These are phyloP conservation scores for Avicennia marina DNA, from an alignment of 257 asterid species.

Conservation along the genomic window DNA sequence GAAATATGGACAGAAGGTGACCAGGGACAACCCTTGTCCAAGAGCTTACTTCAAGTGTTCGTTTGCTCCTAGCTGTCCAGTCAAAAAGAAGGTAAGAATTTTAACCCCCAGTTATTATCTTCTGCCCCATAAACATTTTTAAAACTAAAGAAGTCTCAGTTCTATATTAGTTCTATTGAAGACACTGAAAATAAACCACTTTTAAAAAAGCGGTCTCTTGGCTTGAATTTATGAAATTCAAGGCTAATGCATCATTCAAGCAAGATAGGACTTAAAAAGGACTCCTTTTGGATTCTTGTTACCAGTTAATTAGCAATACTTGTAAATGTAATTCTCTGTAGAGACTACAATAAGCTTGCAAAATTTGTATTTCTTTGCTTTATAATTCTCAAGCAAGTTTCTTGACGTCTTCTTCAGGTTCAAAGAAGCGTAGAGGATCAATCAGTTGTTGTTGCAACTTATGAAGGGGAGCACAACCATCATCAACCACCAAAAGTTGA, in stretches of 20 bases:
- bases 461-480: conserved; percentile 85
- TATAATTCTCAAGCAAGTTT: neutral
- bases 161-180: too few species aligned
- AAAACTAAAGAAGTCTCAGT: too few species aligned
- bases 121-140: neutral
- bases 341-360: too few species aligned
- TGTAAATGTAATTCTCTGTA: too few species aligned
- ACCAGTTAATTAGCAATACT: too few species aligned
- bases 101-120: neutral
- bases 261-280: too few species aligned
- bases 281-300: too few species aligned
- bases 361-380: too few species aligned
- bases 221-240: too few species aligned
- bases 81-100: conserved; percentile 74
- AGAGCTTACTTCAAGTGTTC: conserved; percentile 91
- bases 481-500: conserved; percentile 30
- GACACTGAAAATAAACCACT: too few species aligned
- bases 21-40: conserved; percentile 68
- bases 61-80: conserved; percentile 93
- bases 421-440: conserved; percentile 68
- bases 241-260: too few species aligned
- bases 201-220: too few species aligned
- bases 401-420: conserved; percentile 26
- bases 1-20: conserved; percentile 76
- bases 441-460: conserved; percentile 57